Conservation (phyloP, 352 stramenopile genomes). For the Thalassiosira ordinaria region DNA sequence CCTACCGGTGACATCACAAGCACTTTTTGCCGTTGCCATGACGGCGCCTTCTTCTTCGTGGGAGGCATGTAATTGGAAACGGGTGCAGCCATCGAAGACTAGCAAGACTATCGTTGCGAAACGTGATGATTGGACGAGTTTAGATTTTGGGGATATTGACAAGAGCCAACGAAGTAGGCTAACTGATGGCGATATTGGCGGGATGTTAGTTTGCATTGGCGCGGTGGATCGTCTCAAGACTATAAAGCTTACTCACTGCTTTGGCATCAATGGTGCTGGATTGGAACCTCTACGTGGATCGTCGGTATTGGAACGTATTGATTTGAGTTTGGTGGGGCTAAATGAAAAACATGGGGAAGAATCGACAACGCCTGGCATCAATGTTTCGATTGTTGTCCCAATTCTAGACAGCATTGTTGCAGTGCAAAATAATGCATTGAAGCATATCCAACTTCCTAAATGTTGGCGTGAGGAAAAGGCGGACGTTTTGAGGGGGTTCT, state of each 20-base stretch:
- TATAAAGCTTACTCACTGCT: constrained; percentile 11
- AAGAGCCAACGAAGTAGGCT: not conserved
- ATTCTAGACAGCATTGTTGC: constrained; percentile 18
- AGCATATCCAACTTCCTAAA: constrained; percentile 20
- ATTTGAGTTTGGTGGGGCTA: constrained; percentile 8
- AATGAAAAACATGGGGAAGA: not conserved
- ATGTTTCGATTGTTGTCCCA: not conserved
- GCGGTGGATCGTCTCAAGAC: not conserved
- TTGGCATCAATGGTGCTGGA: constrained; percentile 3
- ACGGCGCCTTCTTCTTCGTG: constrained; percentile 7
- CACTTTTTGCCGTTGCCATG: constrained; percentile 19
- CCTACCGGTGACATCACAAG: not conserved
- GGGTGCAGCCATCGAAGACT: not conserved
- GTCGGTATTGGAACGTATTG: not conserved
- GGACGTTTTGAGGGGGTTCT: not conserved
- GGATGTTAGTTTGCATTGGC: constrained; percentile 12
- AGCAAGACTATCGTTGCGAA: no score
- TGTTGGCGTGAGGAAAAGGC: constrained; percentile 2
- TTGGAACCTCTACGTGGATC: not conserved
- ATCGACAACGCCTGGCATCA: not conserved
- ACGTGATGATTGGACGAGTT: no score
- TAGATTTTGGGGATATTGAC: constrained; percentile 11
- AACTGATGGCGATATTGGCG: constrained; percentile 20
- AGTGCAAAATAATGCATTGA: not conserved
- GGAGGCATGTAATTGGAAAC: not conserved